Evolutionary conservation across 2,329 filamentous ascomycete species (phyloP), one percentile per base, ranked within the genome.

Genomic region (Neofusicoccum parvum): DNA sequence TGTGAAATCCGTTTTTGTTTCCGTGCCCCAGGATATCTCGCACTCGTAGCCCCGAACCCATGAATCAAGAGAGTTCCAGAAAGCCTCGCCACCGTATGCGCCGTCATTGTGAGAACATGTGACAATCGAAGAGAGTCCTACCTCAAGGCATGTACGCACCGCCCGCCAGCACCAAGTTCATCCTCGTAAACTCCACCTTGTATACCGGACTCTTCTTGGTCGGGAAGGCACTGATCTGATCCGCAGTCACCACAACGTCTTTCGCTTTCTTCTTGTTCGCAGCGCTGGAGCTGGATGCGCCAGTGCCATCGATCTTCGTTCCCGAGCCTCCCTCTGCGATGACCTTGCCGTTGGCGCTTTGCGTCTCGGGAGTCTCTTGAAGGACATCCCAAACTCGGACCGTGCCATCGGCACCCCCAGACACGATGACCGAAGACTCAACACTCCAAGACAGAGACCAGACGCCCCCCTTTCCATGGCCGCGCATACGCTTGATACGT

Each of bases 161-260:
- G 53, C 91, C 92, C 23, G 93, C 93, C 67, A 98, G 83, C 12
- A 97, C 90, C 69, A 98, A 79, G 76, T 99, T 99, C 92, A 97
- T 97, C 67, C 92, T 85, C 3, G 95, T 98, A 73, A 97, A 97
- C 73, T 90, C 88, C 63, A 96, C 94, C 79, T 94, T 95, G 79
- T 96, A 92, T 11, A 98, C 92, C 0, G 94, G 94, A 15, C 91
- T 94, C 80, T 96, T 97, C 86, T 99, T 99, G 3, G 95, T 98
- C 0, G 92, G 89, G 75, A 97, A 98, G 0, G 92, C 94, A 69
- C 88, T 92, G 79, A 99, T 96, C 79, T 98, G 95, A 74, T 99
- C 95, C 0, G 93, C 90, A 0, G 90, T 94, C 50, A 97, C 90
- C 72, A 92, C 92, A 3, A 93, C 92, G 72, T 97, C 94, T 78